Conservation (phyloP, 1,139 yeast genomes). For the Yamadazyma sp. region DNA sequence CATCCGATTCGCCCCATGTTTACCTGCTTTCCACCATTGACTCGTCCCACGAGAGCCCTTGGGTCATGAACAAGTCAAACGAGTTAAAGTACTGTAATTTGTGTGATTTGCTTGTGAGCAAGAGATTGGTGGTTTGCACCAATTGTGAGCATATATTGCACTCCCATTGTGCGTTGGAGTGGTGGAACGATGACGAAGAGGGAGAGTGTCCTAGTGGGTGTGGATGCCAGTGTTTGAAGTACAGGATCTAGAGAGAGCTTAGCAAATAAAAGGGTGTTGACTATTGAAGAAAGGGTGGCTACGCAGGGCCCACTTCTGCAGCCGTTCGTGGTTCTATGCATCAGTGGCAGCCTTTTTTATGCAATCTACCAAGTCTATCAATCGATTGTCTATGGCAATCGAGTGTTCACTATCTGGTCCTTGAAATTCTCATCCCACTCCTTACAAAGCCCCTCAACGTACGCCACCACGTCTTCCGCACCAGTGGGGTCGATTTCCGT, state of each 20-base stretch:
- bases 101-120: constrained; percentile 62
- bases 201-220: constrained; percentile 86
- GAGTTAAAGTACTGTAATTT: constrained; percentile 52
- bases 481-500: constrained; percentile 64
- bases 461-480: constrained; percentile 58
- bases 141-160: constrained; percentile 80
- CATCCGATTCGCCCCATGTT: neutral
- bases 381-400: constrained; percentile 21
- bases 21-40: constrained; percentile 22
- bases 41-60: constrained; percentile 26
- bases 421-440: constrained; percentile 66
- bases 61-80: constrained; percentile 31
- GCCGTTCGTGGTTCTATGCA: too few species aligned
- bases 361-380: neutral
- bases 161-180: constrained; percentile 70
- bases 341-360: too few species aligned
- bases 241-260: constrained; percentile 8
- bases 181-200: constrained; percentile 65
- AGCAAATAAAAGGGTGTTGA: too few species aligned
- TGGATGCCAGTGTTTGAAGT: constrained; percentile 70
- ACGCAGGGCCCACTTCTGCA: too few species aligned
- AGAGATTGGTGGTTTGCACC: constrained; percentile 64
- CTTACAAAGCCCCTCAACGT: constrained; percentile 51
- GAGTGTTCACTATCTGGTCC: constrained; percentile 66
- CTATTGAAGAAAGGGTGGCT: too few species aligned